A percentile compares a stretch with the other conserved stretches of the same genome.
Evolutionary conservation across 1,284 basidiomycete species (phyloP).

Genomic region (Coniophora puteana): DNA sequence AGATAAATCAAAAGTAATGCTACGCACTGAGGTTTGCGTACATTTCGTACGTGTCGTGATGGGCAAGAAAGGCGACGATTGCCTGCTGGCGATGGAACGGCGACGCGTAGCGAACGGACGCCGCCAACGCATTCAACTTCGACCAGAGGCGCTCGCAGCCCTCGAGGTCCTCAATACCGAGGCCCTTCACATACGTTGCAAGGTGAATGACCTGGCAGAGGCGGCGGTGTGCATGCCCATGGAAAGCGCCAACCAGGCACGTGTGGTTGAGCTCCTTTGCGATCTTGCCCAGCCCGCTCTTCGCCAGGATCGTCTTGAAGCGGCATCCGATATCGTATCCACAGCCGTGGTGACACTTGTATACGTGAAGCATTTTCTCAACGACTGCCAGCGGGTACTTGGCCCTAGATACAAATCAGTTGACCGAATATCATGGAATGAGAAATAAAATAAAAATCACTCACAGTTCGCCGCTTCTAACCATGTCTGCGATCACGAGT

Average conservation of each 20-base stretch:
- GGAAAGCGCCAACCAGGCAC: conserved; percentile 10
- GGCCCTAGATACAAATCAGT: conserved; percentile 16
- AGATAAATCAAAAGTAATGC: background rate
- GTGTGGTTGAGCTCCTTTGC: background rate
- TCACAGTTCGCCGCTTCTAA: conserved; percentile 27
- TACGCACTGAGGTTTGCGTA: conserved; percentile 12
- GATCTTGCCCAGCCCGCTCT: conserved; percentile 1
- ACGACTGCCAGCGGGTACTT: conserved; percentile 32
- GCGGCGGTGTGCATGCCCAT: conserved; percentile 16
- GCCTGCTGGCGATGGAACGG: conserved; percentile 15
- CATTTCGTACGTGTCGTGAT: conserved; percentile 15
- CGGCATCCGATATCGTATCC: conserved; percentile 12
- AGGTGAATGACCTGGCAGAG: conserved; percentile 16
- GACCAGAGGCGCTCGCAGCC: conserved; percentile 13
- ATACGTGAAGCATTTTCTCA: conserved; percentile 18
- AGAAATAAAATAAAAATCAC: conserved; percentile 3
- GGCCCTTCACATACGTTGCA: conserved; percentile 7
- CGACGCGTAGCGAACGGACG: conserved; percentile 3
- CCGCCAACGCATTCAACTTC: conserved; percentile 12
- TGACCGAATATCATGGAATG: background rate
- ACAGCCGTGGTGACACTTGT: conserved; percentile 18
- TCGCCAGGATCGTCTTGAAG: conserved; percentile 3
- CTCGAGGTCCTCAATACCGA: conserved; percentile 13
- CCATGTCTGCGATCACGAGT: conserved; percentile 23
- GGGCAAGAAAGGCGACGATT: conserved; percentile 11